Evolutionary conservation across 2,329 filamentous ascomycete species (phyloP).

Genomic region (Diaporthe eres): DNA sequence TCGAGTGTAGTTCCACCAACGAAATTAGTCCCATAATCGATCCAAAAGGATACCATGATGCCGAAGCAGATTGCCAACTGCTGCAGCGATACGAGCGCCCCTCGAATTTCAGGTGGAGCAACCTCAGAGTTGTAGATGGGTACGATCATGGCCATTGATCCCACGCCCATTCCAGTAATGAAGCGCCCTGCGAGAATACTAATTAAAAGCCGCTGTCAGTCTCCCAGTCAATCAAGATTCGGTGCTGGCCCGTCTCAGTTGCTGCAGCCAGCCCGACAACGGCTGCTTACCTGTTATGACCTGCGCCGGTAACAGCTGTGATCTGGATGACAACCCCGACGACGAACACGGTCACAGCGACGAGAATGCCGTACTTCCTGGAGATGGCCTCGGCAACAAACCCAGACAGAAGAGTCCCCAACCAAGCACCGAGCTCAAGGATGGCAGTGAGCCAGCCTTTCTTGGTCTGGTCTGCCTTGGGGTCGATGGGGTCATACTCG

Average conservation of each 20-base stretch:
- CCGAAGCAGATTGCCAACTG: conserved; percentile 72
- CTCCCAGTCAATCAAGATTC: no score
- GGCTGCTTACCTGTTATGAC: conserved; percentile 50
- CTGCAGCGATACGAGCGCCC: conserved; percentile 61
- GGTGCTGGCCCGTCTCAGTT: not conserved
- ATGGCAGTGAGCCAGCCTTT: conserved; percentile 76
- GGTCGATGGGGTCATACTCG: conserved; percentile 62
- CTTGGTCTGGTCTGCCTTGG: conserved; percentile 62
- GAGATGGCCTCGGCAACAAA: conserved; percentile 79
- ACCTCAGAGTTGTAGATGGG: conserved; percentile 64
- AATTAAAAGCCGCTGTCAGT: not conserved
- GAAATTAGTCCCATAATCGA: conserved; percentile 75
- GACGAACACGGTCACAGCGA: conserved; percentile 77
- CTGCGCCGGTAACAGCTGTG: conserved; percentile 69
- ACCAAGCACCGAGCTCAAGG: conserved; percentile 82
- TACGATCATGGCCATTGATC: conserved; percentile 75
- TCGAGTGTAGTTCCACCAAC: conserved; percentile 68
- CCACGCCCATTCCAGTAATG: conserved; percentile 75
- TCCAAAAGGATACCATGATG: conserved; percentile 77
- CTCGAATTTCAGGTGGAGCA: conserved; percentile 63
- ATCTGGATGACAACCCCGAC: conserved; percentile 79
- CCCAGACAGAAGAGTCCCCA: conserved; percentile 79
- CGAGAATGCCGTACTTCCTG: conserved; percentile 77
- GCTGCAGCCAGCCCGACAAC: no score
- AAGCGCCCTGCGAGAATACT: conserved; percentile 41